These are phyloP conservation scores for Penicillium polonicum DNA, from an alignment of 2,329 filamentous ascomycete species.

Conservation along the genomic window DNA sequence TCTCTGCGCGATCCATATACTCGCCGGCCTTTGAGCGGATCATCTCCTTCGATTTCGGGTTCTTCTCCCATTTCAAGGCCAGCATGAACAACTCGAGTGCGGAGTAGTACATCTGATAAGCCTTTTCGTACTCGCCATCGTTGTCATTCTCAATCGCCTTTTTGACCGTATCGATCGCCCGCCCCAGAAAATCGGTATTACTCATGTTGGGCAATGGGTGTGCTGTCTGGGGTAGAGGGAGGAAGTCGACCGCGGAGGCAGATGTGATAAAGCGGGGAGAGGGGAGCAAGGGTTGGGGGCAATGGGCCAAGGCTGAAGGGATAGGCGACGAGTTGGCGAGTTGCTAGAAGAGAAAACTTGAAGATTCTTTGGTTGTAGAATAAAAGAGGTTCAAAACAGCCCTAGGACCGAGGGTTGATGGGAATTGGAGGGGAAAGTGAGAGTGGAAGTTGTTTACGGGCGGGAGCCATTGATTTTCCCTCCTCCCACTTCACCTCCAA, in stretches of 20 bases:
- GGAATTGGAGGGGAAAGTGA: constrained; percentile 23
- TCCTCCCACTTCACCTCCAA: constrained; percentile 28
- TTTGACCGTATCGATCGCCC: constrained; percentile 94
- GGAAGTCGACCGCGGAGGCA: constrained; percentile 23
- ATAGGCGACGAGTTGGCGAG: constrained; percentile 15
- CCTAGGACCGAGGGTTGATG: constrained; percentile 6
- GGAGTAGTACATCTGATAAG: constrained; percentile 93
- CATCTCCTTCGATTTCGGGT: constrained; percentile 93
- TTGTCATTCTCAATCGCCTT: constrained; percentile 97
- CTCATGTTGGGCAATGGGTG: constrained; percentile 64
- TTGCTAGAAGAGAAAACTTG: constrained; percentile 1
- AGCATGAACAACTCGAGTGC: constrained; percentile 98
- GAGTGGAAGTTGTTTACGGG: constrained; percentile 27
- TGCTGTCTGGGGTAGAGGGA: constrained; percentile 12
- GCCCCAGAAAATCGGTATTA: constrained; percentile 93
- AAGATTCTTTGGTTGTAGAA: background rate
- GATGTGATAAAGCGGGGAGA: constrained; percentile 21
- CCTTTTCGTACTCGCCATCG: constrained; percentile 92
- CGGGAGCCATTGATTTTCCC: constrained; percentile 29
- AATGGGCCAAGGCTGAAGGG: constrained; percentile 8
- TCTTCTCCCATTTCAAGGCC: constrained; percentile 99
- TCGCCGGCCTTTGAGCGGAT: constrained; percentile 92
- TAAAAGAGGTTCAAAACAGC: background rate
- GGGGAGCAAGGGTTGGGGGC: constrained; percentile 14
- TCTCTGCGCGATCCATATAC: constrained; percentile 98